Evolutionary conservation across 495 filamentous ascomycete species (phyloP).

Genomic region (Penicillium coprophilum): DNA sequence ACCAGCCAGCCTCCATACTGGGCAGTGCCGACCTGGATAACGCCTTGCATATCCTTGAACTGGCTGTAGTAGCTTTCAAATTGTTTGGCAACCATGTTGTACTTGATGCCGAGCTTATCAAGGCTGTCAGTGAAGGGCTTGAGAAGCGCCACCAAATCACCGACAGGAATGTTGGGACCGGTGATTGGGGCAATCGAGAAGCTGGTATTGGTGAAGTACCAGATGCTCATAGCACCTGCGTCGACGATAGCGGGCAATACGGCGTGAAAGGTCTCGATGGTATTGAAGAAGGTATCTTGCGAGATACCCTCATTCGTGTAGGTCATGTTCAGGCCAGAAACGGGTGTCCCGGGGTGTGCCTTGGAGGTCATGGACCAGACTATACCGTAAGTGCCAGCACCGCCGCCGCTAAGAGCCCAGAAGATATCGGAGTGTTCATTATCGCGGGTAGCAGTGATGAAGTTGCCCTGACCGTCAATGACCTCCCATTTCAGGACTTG

Average conservation of each 20-base stretch:
- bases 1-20: conserved; percentile 59
- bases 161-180: conserved; percentile 34
- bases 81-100: conserved; percentile 27
- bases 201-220: conserved; percentile 47
- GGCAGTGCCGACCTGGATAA: conserved; percentile 44
- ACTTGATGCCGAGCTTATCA: conserved; percentile 30
- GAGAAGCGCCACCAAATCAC: conserved; percentile 25
- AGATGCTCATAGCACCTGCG: conserved; percentile 53
- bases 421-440: conserved; percentile 60
- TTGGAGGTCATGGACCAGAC: conserved; percentile 56
- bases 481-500: conserved; percentile 62
- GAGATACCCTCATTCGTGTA: conserved; percentile 30
- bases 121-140: conserved; percentile 34
- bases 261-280: conserved; percentile 40
- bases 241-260: conserved; percentile 48
- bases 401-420: conserved; percentile 67
- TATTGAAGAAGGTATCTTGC: conserved; percentile 45
- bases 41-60: conserved; percentile 40
- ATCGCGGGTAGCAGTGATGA: conserved; percentile 52
- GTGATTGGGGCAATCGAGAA: conserved; percentile 48
- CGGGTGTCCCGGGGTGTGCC: conserved; percentile 40
- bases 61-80: conserved; percentile 47
- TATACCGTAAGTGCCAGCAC: conserved; percentile 63
- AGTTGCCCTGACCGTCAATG: conserved; percentile 50
- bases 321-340: conserved; percentile 31